phyloP scores from a whole-genome alignment of 805 yeast genomes.

The Myxozyma monticola region DNA sequence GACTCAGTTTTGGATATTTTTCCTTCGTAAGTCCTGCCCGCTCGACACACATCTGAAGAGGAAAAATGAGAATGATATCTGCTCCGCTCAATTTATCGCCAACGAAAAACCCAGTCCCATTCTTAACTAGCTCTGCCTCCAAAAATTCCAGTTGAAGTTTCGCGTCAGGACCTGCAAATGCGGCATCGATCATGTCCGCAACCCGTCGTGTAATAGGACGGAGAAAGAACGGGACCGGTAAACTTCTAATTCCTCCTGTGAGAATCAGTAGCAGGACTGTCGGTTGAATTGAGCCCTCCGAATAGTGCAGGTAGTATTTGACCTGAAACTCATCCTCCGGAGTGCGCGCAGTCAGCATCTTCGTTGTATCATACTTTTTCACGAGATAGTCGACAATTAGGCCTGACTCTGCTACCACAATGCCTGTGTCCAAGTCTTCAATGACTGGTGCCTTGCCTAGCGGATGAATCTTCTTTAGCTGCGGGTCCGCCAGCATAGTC shows the following conservation, averaged over 20 bases:
- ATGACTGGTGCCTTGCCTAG: slow-evolving; percentile 65
- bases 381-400: slow-evolving; percentile 55
- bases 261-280: slow-evolving; percentile 43
- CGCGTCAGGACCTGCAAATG: slow-evolving; percentile 53
- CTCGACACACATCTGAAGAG: slow-evolving; percentile 35
- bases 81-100: slow-evolving; percentile 62
- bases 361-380: slow-evolving; percentile 48
- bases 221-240: slow-evolving; percentile 46
- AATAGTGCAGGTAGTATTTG: slow-evolving; percentile 54
- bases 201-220: slow-evolving; percentile 48
- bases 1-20: slow-evolving; percentile 35
- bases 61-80: slow-evolving; percentile 58
- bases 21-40: slow-evolving; percentile 14
- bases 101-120: slow-evolving; percentile 55
- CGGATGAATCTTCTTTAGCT: slow-evolving; percentile 55
- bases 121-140: slow-evolving; percentile 46
- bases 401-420: slow-evolving; percentile 59
- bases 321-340: slow-evolving; percentile 47
- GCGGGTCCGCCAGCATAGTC: slow-evolving; percentile 52
- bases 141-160: slow-evolving; percentile 44
- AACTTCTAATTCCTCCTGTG: neutral
- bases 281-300: slow-evolving; percentile 65
- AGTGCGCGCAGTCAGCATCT: slow-evolving; percentile 15
- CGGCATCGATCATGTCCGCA: slow-evolving; percentile 49
- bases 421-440: slow-evolving; percentile 48